Evolutionary conservation across 176 grass and related monocot species (phyloP), one percentile per base, ranked within the genome.

Genomic region (Luzula sylvatica): DNA sequence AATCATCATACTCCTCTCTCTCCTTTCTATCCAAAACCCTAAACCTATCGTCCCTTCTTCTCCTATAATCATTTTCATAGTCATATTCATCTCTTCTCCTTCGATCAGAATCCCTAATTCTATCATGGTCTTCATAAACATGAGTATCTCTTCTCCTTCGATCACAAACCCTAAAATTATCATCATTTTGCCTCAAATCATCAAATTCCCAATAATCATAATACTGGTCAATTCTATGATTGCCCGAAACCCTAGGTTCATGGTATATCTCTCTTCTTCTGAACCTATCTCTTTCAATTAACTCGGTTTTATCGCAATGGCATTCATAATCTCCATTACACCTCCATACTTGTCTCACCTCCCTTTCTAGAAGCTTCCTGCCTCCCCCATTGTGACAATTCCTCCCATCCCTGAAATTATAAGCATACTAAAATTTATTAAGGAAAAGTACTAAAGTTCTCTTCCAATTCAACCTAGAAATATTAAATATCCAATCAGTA

Each of bases 61-160:
- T 72, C 44, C 26, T 30, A 50, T 77, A 29, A 48, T 82, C 66
- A 0, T 67, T 50, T 16, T 77, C 53, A 46, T 61, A 8, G 60
- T 66, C 63, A 42, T 69, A 53, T 20, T 25, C 52, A 26, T 68
- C 68, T 30, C 59, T 56, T 49, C 29, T 30, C 26, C 68, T 74
- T 50, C 18, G 21, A 9, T 73, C 16, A 61, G 30, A 77, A 68
- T 67, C 53, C 20, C 29, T 42, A 49, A 69, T 50, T 26, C 15
- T 49, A 23, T 24, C 11, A 8, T 61, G 20, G 16, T n/a, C 28
- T 17, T 28, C 71, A 27, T 54, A 61, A 54, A 53, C 23, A 48
- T 46, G 46, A 50, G 49, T 32, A 20, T 16, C 15, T 8, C 41
- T 55, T 66, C 71, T 74, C 58, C 68, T 70, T 54, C 2, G 16